Conservation (phyloP, 345 rosid genomes). For the Pugionium cornutum region DNA sequence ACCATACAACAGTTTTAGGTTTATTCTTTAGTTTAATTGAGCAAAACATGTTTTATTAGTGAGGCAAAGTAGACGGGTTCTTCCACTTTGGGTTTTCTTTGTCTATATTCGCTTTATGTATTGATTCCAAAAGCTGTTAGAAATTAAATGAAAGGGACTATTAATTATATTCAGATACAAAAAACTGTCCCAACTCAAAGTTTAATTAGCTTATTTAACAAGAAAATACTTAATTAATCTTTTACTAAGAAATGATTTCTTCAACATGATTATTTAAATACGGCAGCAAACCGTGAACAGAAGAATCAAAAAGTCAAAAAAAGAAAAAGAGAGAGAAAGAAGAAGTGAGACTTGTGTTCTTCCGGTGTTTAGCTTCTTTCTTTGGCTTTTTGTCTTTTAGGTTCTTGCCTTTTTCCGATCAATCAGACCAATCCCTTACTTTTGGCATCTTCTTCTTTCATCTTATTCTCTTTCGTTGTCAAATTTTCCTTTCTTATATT, state of each 20-base stretch:
- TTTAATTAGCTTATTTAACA: conserved; percentile 20
- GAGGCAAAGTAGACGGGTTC: conserved; percentile 40
- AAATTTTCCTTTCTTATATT: conserved; percentile 4
- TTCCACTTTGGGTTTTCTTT: conserved; percentile 29
- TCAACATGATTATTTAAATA: conserved; percentile 29
- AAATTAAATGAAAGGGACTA: conserved; percentile 24
- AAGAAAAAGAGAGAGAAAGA: conserved; percentile 27
- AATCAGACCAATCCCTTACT: conserved; percentile 37
- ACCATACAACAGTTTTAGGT: background rate
- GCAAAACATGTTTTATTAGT: conserved; percentile 35
- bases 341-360: conserved; percentile 44
- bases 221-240: conserved; percentile 4
- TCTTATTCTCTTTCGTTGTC: conserved; percentile 26
- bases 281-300: conserved; percentile 37
- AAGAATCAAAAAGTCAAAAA: conserved; percentile 38
- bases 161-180: conserved; percentile 19
- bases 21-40: conserved; percentile 24
- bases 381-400: conserved; percentile 35
- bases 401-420: conserved; percentile 38
- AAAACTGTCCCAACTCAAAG: conserved; percentile 29
- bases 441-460: conserved; percentile 37
- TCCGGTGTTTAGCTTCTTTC: conserved; percentile 29
- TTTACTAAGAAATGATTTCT: conserved; percentile 29
- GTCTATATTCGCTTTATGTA: conserved; percentile 37
- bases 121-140: conserved; percentile 34